Percentiles rank a stretch among this genome's conserved stretches.
Conservation (phyloP, 345 rosid genomes). For the Salix koriyanagi region DNA sequence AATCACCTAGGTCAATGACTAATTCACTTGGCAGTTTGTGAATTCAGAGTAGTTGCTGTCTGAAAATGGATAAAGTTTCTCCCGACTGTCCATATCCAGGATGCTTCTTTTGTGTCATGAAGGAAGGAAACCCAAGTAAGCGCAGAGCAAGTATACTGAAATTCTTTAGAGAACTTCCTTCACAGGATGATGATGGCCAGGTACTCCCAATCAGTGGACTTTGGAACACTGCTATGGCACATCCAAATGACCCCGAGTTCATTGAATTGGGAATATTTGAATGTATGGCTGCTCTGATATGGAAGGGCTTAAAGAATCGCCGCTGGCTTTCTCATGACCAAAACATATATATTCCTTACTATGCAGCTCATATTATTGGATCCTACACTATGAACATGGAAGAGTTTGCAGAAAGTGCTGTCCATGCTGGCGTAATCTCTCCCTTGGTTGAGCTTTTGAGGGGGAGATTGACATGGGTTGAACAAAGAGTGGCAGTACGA, state of each 20-base stretch:
- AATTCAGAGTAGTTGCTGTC: slow-evolving; percentile 8
- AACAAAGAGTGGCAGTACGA: slow-evolving; percentile 94
- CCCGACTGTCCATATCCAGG: slow-evolving; percentile 97
- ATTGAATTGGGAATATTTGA: slow-evolving; percentile 93
- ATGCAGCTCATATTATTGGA: slow-evolving; percentile 96
- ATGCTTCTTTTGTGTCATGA: slow-evolving; percentile 98
- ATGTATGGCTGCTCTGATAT: slow-evolving; percentile 91
- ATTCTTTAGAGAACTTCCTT: slow-evolving; percentile 92
- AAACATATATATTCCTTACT: slow-evolving; percentile 93
- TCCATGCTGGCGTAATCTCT: slow-evolving; percentile 80
- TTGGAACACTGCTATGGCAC: slow-evolving; percentile 99
- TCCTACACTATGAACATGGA: slow-evolving; percentile 99
- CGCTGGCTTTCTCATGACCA: slow-evolving; percentile 98
- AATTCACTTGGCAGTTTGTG: slow-evolving; percentile 6
- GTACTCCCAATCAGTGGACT: slow-evolving; percentile 98
- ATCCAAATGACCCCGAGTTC: slow-evolving; percentile 97
- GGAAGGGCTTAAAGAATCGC: slow-evolving; percentile 92
- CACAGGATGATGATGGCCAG: slow-evolving; percentile 93
- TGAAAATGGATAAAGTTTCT: slow-evolving; percentile 72
- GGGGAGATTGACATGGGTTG: slow-evolving; percentile 98
- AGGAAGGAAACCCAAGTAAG: slow-evolving; percentile 96
- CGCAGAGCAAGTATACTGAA: slow-evolving; percentile 84
- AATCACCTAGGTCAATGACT: slow-evolving; percentile 2
- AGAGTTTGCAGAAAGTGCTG: slow-evolving; percentile 83
- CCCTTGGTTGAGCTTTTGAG: slow-evolving; percentile 89